A percentile compares a stretch with the other conserved stretches of the same genome.
These are phyloP conservation scores for Pleurotus cornucopiae DNA, from an alignment of 768 basidiomycete species.

Conservation along the genomic window DNA sequence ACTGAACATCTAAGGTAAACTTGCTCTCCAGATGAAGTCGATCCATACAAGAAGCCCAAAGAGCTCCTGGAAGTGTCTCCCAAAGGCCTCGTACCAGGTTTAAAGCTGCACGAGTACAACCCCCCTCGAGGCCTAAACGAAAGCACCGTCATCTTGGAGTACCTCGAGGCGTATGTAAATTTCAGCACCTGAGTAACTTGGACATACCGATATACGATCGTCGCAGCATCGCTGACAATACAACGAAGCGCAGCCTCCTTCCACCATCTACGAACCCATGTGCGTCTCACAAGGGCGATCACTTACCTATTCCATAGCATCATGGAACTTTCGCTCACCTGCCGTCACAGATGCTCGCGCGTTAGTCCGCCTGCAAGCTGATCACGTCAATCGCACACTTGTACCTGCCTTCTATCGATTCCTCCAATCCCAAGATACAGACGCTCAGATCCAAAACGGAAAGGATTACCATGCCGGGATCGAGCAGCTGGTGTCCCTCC, in stretches of 20 bases:
- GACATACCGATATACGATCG: not conserved
- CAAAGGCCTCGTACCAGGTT: conserved; percentile 74
- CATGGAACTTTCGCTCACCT: not conserved
- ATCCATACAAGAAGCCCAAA: conserved; percentile 78
- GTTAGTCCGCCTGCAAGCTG: conserved; percentile 62
- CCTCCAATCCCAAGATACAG: conserved; percentile 61
- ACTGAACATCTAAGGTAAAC: not conserved
- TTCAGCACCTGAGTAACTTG: not conserved
- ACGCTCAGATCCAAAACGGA: conserved; percentile 45
- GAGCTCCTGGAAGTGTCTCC: conserved; percentile 80
- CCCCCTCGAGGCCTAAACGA: conserved; percentile 70
- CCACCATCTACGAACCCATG: conserved; percentile 59
- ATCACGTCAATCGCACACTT: conserved; percentile 59
- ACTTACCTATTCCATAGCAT: not conserved
- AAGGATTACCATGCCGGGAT: conserved; percentile 53
- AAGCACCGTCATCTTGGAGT: conserved; percentile 77
- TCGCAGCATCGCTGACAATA: conserved; percentile 44
- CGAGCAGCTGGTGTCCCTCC: conserved; percentile 43
- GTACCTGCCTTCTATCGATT: conserved; percentile 74
- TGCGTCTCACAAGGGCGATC: conserved; percentile 22
- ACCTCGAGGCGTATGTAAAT: conserved; percentile 61
- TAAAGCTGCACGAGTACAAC: conserved; percentile 45
- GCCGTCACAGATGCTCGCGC: conserved; percentile 54
- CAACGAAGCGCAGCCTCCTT: conserved; percentile 47
- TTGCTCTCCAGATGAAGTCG: conserved; percentile 58